phyloP scores from a whole-genome alignment of 148 eudicot genomes.

The Diospyros kaki region DNA sequence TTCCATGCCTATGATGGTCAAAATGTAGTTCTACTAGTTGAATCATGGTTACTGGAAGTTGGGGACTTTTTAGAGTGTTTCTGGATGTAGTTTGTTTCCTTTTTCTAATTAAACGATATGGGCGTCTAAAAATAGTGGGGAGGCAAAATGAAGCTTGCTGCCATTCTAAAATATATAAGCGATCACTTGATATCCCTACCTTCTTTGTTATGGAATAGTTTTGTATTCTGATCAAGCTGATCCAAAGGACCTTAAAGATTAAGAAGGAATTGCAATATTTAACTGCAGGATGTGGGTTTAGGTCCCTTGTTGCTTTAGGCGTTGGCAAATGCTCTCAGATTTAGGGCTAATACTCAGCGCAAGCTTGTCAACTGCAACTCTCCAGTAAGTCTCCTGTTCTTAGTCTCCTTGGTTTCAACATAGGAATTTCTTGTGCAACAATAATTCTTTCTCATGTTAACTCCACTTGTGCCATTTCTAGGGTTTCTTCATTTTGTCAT shows the following conservation, averaged over 20 bases:
- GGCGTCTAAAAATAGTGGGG: not conserved
- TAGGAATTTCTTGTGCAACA: constrained; percentile 33
- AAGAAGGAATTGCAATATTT: constrained; percentile 29
- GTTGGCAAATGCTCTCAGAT: constrained; percentile 14
- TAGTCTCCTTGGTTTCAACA: constrained; percentile 22
- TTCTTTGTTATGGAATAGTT: constrained; percentile 20
- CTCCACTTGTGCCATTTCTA: constrained; percentile 39
- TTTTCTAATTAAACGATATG: not conserved
- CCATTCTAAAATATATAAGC: not conserved
- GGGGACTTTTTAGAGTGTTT: constrained; percentile 2
- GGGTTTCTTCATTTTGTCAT: constrained; percentile 20
- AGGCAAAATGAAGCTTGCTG: constrained; percentile 12
- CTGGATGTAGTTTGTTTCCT: not conserved
- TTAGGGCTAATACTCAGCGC: constrained; percentile 15
- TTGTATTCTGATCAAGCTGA: constrained; percentile 34
- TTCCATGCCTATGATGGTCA: not conserved
- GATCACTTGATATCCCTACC: constrained; percentile 10
- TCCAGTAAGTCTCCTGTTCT: constrained; percentile 17
- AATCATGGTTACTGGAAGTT: not conserved
- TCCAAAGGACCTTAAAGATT: constrained; percentile 27
- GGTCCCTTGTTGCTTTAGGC: constrained; percentile 15
- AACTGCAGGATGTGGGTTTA: constrained; percentile 34
- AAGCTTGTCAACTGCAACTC: constrained; percentile 12
- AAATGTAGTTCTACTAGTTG: not conserved
- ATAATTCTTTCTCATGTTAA: constrained; percentile 40